Conservation (phyloP, 2,329 filamentous ascomycete genomes). For the Myriosclerotinia scirpicola region DNA sequence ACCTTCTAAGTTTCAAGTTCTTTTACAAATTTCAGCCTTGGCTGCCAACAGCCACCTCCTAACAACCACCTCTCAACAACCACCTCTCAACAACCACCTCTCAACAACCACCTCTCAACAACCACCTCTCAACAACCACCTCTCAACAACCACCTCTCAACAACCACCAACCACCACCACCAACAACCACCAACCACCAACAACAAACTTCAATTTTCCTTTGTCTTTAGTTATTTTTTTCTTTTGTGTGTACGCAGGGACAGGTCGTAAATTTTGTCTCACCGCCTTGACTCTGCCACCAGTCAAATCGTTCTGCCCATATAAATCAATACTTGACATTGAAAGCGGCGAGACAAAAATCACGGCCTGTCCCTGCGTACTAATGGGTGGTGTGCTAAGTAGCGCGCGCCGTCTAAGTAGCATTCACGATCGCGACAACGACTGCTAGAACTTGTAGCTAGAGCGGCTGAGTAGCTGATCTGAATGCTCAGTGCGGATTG, state of each 20-base stretch:
- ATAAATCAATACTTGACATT: no score
- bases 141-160: no score
- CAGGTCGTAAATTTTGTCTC: no score
- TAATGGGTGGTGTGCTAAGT: conserved; percentile 2
- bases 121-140: no score
- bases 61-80: neutral
- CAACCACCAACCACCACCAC: neutral
- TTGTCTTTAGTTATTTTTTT: neutral
- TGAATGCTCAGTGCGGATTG: conserved; percentile 3
- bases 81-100: neutral
- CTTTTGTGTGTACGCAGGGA: neutral
- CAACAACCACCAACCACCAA: neutral
- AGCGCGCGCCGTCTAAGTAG: neutral
- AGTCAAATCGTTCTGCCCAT: no score
- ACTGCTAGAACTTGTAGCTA: conserved; percentile 15
- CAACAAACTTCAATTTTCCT: neutral
- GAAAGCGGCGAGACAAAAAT: no score
- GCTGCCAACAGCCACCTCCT: no score
- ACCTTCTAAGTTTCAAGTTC: no score
- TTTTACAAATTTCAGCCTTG: no score
- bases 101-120: neutral
- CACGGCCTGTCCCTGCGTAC: neutral
- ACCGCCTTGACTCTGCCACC: no score
- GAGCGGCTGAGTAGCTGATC: conserved; percentile 16
- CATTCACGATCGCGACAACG: neutral